Conservation (phyloP, 2,329 filamentous ascomycete genomes). For the Fusarium sp. region DNA sequence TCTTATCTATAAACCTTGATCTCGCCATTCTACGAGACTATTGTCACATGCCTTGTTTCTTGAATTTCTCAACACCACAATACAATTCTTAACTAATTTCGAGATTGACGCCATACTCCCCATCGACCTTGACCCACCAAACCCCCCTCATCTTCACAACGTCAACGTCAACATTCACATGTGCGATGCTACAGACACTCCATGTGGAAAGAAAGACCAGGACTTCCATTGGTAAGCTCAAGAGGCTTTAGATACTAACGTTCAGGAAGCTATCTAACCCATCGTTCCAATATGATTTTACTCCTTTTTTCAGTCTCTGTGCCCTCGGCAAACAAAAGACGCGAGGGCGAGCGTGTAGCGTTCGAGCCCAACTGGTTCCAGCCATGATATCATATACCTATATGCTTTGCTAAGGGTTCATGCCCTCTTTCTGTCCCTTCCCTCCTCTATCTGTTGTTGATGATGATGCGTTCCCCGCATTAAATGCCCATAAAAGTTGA, state of each 20-base stretch:
- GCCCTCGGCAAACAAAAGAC: slow-evolving; percentile 31
- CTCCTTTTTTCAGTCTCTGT: slow-evolving; percentile 39
- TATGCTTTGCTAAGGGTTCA: slow-evolving; percentile 14
- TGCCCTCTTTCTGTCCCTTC: slow-evolving; percentile 19
- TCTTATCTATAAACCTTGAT: not conserved
- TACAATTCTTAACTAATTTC: not conserved
- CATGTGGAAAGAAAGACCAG: slow-evolving; percentile 39
- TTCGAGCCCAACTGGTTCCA: slow-evolving; percentile 31
- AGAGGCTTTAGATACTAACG: slow-evolving; percentile 30
- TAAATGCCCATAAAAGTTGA: slow-evolving; percentile 34
- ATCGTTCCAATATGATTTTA: slow-evolving; percentile 37
- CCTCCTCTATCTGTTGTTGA: slow-evolving; percentile 36
- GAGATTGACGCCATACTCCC: not conserved
- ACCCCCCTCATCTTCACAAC: not conserved
- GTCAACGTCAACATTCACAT: not conserved
- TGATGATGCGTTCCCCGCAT: slow-evolving; percentile 29
- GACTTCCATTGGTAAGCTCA: slow-evolving; percentile 43
- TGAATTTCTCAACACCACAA: slow-evolving; percentile 5
- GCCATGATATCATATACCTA: slow-evolving; percentile 36
- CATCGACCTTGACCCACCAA: not conserved
- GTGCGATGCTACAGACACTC: not conserved
- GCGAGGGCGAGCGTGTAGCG: slow-evolving; percentile 22
- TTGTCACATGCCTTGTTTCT: slow-evolving; percentile 1
- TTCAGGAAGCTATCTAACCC: slow-evolving; percentile 43
- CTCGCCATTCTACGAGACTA: not conserved